Evolutionary conservation across 1,284 basidiomycete species (phyloP).

Genomic region (Kwoniella shivajii): DNA sequence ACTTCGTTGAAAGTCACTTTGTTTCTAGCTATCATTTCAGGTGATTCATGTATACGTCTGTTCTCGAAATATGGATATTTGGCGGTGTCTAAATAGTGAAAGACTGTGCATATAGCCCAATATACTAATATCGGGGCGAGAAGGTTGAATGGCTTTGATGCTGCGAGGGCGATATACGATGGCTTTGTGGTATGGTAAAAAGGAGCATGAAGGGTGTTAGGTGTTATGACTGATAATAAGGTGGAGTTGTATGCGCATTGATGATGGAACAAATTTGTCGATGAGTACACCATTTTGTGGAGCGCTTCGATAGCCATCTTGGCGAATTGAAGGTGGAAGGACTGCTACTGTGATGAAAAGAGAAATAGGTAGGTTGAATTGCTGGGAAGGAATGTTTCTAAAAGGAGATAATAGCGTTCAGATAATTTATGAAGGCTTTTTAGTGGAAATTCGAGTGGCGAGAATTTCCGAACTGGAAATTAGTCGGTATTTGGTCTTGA

Average conservation of each 20-base stretch:
- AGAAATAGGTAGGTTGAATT: not conserved
- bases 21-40: constrained; percentile 76
- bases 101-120: constrained; percentile 80
- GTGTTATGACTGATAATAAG: constrained; percentile 43
- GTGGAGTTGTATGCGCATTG: constrained; percentile 38
- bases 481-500: not conserved
- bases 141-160: constrained; percentile 75
- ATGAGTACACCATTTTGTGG: constrained; percentile 10
- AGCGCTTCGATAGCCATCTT: constrained; percentile 1
- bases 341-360: not conserved
- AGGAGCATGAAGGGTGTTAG: constrained; percentile 39
- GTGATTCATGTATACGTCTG: constrained; percentile 84
- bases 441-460: not conserved
- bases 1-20: constrained; percentile 72
- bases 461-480: not conserved
- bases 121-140: constrained; percentile 79
- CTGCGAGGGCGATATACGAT: constrained; percentile 62
- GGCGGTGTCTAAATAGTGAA: constrained; percentile 76
- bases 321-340: too few relatives aligned
- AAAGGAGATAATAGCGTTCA: not conserved
- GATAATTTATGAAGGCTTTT: not conserved
- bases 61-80: constrained; percentile 77
- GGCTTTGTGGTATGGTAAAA: constrained; percentile 66
- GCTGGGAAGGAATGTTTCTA: not conserved
- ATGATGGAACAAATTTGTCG: constrained; percentile 4